Base-by-base conservation (phyloP, 257 asterid genomes). In the Solanum dulcamara region DNA sequence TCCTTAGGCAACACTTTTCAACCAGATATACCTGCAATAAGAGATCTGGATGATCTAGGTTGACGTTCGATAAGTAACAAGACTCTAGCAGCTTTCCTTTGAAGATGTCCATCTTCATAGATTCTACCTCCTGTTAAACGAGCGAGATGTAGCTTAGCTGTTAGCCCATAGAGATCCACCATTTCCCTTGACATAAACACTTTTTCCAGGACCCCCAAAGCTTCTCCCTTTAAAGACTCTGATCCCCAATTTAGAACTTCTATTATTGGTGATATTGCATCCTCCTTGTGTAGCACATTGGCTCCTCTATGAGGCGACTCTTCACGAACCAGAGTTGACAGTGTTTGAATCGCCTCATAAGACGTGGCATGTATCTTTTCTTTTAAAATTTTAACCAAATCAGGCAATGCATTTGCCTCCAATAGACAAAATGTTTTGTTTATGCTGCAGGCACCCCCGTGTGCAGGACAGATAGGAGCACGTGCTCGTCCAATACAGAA, bases 161-260 rank as follows among this genome's bases (percentile, higher is more conserved):
- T 85, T 10, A 86, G 44, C 18, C 94, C 92, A 5, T 93, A 91
- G 14, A 89, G 5, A 38, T 91, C 93, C 12, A 88, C 93, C 92
- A 93, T 91, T 22, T 93, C 96, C 83, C 87, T 89, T 6, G 92
- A 88, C 87, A 85, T 85, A 37, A 90, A 91, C 30, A 93, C 89
- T 42, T 90, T 93, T 42, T 91, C 96, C 84, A 91, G 14, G 17
- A 93, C 88, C 26, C 89, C 81, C 88, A 93, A 77, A 10, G 96
- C 93, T 85, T 93, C 94, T 7, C 81, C 92, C 20, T 90, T 91
- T 22, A 93, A 81, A 17, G 94, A 91, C 84, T 89, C 90, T 6
- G 93, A 89, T 35, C 94, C 96, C 96, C 96, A 93, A 44, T 66
- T 88, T 75, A 93, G 50, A 77, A 93, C 93, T 26, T 93, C 92